Conservation (phyloP, 2,329 filamentous ascomycete species). For the Fusarium musae region DNA sequence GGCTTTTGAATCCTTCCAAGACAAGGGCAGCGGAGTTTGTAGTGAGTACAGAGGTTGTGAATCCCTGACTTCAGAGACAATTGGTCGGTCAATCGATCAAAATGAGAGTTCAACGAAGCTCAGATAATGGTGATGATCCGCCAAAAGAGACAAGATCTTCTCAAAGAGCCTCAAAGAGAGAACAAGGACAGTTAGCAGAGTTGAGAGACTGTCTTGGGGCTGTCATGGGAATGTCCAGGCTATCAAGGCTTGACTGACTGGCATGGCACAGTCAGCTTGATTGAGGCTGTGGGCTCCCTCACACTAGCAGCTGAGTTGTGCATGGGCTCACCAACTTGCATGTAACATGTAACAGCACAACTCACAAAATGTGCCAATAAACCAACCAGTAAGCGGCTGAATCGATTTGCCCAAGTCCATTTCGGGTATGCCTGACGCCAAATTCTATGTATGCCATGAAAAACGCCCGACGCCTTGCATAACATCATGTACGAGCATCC, state of each 20-base stretch:
- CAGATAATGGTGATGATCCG: neutral
- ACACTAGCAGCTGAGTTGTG: conserved; percentile 7
- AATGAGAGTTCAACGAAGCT: neutral
- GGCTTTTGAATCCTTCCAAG: neutral
- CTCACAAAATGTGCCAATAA: neutral
- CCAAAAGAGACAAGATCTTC: neutral
- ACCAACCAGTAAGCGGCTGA: conserved; percentile 11
- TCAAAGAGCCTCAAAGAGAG: neutral
- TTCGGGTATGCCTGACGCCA: conserved; percentile 15
- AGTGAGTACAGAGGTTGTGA: neutral
- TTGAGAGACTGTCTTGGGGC: neutral
- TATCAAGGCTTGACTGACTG: conserved; percentile 10
- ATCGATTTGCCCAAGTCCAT: conserved; percentile 2
- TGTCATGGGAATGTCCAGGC: neutral
- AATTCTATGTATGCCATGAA: conserved; percentile 25
- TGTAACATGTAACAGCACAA: neutral
- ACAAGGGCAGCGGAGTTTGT: neutral
- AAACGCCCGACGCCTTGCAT: conserved; percentile 38
- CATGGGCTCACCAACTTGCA: conserved; percentile 1
- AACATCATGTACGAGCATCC: conserved; percentile 11
- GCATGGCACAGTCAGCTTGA: conserved; percentile 4
- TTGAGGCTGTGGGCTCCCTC: conserved; percentile 20
- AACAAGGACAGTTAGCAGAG: neutral
- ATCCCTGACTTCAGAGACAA: neutral
- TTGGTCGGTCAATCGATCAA: neutral